Conservation (phyloP, 208 protist species). For the Angomonas ambiguus region DNA sequence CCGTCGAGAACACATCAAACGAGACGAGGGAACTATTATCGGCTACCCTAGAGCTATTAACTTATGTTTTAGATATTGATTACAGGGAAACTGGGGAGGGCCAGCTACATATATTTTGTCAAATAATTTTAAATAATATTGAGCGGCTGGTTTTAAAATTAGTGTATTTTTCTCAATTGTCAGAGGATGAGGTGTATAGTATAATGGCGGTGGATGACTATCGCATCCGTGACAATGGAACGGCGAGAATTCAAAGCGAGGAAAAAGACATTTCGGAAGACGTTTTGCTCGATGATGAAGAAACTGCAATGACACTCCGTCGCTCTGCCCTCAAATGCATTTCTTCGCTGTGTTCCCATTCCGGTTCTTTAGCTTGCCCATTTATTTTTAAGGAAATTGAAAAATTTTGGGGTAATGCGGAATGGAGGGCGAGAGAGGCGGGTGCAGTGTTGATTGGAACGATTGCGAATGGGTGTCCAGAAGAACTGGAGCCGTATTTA, state of each 20-base stretch:
- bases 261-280: constrained; percentile 73
- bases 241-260: constrained; percentile 34
- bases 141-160: constrained; percentile 43
- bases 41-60: constrained; percentile 67
- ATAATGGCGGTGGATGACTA: constrained; percentile 82
- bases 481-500: constrained; percentile 37
- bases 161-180: constrained; percentile 50
- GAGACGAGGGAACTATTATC: constrained; percentile 45
- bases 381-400: constrained; percentile 45
- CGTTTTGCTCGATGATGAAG: constrained; percentile 56
- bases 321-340: constrained; percentile 70
- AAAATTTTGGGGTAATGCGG: constrained; percentile 43
- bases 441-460: constrained; percentile 80
- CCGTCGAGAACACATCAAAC: constrained; percentile 16
- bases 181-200: constrained; percentile 64
- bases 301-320: constrained; percentile 64
- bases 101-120: constrained; percentile 30
- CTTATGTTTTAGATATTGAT: constrained; percentile 44
- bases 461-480: constrained; percentile 55
- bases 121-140: constrained; percentile 29
- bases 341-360: constrained; percentile 54
- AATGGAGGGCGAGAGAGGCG: constrained; percentile 59
- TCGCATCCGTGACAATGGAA: constrained; percentile 44
- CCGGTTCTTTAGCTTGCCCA: constrained; percentile 35
- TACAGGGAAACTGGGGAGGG: constrained; percentile 60